phyloP scores from a whole-genome alignment of 352 stramenopile genomes.

The Globisporangium paddicum region DNA sequence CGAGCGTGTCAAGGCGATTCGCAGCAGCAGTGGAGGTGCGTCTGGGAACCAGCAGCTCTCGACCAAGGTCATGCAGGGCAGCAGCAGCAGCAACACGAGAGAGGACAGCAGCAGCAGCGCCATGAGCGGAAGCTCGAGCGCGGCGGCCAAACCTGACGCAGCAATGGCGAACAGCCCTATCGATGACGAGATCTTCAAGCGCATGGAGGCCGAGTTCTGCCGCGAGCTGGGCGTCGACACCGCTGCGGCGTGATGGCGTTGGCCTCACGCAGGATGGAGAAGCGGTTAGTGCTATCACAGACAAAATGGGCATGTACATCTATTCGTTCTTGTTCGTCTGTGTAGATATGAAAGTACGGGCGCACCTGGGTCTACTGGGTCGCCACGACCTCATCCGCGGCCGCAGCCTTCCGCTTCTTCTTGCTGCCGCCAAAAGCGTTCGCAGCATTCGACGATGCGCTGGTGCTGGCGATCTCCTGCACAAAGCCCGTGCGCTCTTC shows the following conservation, averaged over 20 bases:
- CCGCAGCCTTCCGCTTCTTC: constrained; percentile 56
- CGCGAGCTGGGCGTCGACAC: constrained; percentile 60
- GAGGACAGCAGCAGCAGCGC: constrained; percentile 17
- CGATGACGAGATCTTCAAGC: constrained; percentile 73
- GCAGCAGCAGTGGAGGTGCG: constrained; percentile 12
- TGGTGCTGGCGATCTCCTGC: constrained; percentile 47
- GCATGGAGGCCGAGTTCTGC: constrained; percentile 77
- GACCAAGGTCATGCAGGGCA: constrained; percentile 14
- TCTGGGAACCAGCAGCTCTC: constrained; percentile 5
- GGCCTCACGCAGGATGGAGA: too few species aligned
- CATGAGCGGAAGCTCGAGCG: background rate
- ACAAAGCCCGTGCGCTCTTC: constrained; percentile 75
- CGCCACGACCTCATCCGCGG: background rate
- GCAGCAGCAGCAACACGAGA: constrained; percentile 20
- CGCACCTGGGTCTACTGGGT: background rate
- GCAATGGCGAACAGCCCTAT: constrained; percentile 1
- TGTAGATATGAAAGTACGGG: background rate
- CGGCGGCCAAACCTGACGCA: background rate
- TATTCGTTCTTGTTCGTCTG: background rate
- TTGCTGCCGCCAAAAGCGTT: constrained; percentile 19
- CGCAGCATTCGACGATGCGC: background rate
- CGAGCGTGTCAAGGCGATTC: constrained; percentile 53
- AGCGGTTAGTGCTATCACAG: too few species aligned
- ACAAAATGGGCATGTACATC: background rate
- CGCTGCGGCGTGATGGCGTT: constrained; percentile 9